Base-by-base conservation (phyloP, 2,329 filamentous ascomycete species). In the Rhytidhysteron rufulum region DNA sequence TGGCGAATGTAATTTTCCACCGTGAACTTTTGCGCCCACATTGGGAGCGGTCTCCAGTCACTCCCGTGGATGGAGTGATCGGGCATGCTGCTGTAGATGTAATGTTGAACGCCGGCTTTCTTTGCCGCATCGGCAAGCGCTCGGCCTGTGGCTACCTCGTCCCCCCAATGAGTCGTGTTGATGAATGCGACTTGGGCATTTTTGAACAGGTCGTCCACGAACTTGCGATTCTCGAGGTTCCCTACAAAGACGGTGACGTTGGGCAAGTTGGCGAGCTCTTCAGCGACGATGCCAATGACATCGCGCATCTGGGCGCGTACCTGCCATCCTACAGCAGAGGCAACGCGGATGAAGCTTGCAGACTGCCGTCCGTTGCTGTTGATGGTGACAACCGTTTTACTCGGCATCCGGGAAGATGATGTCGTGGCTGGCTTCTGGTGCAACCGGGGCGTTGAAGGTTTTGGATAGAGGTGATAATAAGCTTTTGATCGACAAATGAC, bases 111-210 rank as follows among this genome's bases (percentile, higher is more conserved):
- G 36, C 86, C 83, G 29, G 85, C 86, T 54, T 78, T 82, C 65
- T 93, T 91, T 39, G 91, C 91, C 11, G 88, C 89, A 59, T 95
- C 87, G 44, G 90, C 93, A 44, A 96, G 77, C 2, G 87, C 86
- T 62, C 86, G 84, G 48, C 93, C 93, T 52, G 96, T 94, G 29
- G 83, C 82, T 43, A 93, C 78, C 72, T 98, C 93, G 67, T 97
- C 89, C 37, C 91, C 93, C 72, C 94, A 95, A 57, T 95, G 94
- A 4, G 89, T 95, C 31, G 93, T 98, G 71, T 98, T 98, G 72
- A 97, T 89, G 67, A 97, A 98, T 44, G 93, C 93, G 37, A 94
- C 77, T 54, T 94, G 85, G 17, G 87, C 85, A 46, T 87, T 88
- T 27, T 77, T 73, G 74, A 97, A 97, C 16, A 97, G 76, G 50